These are phyloP conservation scores for Elongisporangium undulatum DNA, from an alignment of 352 stramenopile species.

Conservation along the genomic window DNA sequence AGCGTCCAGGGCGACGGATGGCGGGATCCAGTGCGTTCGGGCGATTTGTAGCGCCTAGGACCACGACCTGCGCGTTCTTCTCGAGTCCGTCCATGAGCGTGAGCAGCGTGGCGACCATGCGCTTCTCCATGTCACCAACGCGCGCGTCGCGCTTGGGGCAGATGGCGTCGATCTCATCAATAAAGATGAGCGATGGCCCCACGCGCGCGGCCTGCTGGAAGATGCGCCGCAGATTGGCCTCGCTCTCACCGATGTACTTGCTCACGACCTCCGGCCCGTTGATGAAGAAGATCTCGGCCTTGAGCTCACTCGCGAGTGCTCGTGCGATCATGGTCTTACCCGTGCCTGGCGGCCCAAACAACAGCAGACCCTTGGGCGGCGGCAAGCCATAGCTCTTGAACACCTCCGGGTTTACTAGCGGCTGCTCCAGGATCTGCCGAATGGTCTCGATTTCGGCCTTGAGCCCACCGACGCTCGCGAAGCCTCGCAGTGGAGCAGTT, in stretches of 20 bases:
- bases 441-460: constrained; percentile 93
- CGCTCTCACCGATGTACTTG: constrained; percentile 93
- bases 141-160: constrained; percentile 81
- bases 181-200: constrained; percentile 69
- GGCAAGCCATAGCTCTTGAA: constrained; percentile 94
- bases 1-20: constrained; percentile 92
- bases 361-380: constrained; percentile 92
- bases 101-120: constrained; percentile 86
- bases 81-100: constrained; percentile 88
- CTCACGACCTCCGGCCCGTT: constrained; percentile 96
- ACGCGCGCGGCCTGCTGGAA: constrained; percentile 46
- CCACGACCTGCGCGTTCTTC: constrained; percentile 52
- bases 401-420: constrained; percentile 90
- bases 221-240: constrained; percentile 71
- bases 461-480: constrained; percentile 80
- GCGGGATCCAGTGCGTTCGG: constrained; percentile 91
- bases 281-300: constrained; percentile 93
- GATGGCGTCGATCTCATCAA: constrained; percentile 91
- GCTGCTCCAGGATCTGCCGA: constrained; percentile 95
- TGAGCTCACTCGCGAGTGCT: constrained; percentile 90
- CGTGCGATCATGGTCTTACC: constrained; percentile 96
- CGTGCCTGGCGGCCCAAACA: constrained; percentile 95
- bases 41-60: constrained; percentile 80
- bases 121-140: constrained; percentile 75
- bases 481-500: constrained; percentile 40